Base-by-base conservation (phyloP, 2,329 filamentous ascomycete species). In the Fusarium pseudonygamai region DNA sequence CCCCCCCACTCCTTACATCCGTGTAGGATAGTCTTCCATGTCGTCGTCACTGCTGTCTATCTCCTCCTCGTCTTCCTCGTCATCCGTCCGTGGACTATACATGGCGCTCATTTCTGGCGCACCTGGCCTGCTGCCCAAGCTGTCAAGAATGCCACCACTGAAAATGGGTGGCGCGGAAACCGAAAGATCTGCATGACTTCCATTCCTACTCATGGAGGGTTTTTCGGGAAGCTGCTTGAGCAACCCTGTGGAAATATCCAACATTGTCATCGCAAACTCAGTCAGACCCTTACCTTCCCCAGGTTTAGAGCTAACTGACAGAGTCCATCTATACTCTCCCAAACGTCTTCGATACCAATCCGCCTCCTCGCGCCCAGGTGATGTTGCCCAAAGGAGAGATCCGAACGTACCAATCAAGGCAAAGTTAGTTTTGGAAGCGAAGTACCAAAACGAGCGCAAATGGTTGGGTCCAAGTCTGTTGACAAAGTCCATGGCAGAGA, bases 401-500 rank as follows among this genome's bases (percentile, higher is more conserved):
- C 95, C 96, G 80, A 98, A 98, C 0, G 95, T 97, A 62, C 95
- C 95, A 78, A 98, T 97, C 16, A 98, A 87, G 0, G 96, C 95
- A 83, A 98, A 98, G 82, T 97, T 97, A 42, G 93, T 93, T 78
- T 94, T 93, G 45, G 92, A 94, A 5, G 93, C 91, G 79, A 95
- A 96, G 80, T 93, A 95, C 96, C 96, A 98, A 83, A 98, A 98
- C 0, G 94, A 90, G n/a, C 92, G 91, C 36, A 98, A 87, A 78
- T 98, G 95, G 40, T 92, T 90, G 1, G 94, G 94, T 49, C 93
- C 94, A 37, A 98, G 89, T 1, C 96, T 92, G 83, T 98, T 98
- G 77, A 97, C 95, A 82, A 98, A 97, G 81, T 98, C 96, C 93
- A 98, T 97, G 72, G 95, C 95, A 28, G 93, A 97, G 79, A 98